These are phyloP conservation scores for Dictyostelium intermedium DNA, from an alignment of 78 protist species.

Conservation along the genomic window DNA sequence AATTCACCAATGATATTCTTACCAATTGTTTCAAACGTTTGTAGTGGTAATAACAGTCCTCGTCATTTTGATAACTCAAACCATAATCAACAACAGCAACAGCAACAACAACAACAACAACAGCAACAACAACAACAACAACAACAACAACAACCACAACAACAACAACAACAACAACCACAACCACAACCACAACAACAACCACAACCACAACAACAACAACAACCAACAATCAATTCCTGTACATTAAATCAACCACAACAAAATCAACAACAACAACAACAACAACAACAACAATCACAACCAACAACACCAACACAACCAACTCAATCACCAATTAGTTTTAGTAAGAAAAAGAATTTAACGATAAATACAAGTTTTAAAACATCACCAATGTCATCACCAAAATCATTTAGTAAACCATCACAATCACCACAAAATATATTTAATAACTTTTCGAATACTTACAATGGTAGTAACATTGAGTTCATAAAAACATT, in stretches of 20 bases:
- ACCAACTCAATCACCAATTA: not conserved
- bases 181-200: not conserved
- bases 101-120: constrained; percentile 27
- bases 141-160: not conserved
- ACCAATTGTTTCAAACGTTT: not conserved
- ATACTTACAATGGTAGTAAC: not conserved
- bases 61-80: not conserved
- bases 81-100: not conserved
- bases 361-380: constrained; percentile 1
- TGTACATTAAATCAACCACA: not conserved
- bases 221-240: not conserved
- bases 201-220: not conserved
- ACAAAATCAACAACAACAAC: constrained; percentile 11
- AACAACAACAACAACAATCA: not conserved
- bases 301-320: not conserved
- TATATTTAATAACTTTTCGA: not conserved
- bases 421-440: constrained; percentile 4
- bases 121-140: not conserved
- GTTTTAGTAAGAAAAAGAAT: not conserved
- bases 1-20: not conserved
- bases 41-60: not conserved
- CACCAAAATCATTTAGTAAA: not conserved
- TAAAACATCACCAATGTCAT: constrained; percentile 7
- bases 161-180: not conserved
- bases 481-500: constrained; percentile 22